Base-by-base conservation (phyloP, 2,329 filamentous ascomycete species). In the Alternaria brassicicola region DNA sequence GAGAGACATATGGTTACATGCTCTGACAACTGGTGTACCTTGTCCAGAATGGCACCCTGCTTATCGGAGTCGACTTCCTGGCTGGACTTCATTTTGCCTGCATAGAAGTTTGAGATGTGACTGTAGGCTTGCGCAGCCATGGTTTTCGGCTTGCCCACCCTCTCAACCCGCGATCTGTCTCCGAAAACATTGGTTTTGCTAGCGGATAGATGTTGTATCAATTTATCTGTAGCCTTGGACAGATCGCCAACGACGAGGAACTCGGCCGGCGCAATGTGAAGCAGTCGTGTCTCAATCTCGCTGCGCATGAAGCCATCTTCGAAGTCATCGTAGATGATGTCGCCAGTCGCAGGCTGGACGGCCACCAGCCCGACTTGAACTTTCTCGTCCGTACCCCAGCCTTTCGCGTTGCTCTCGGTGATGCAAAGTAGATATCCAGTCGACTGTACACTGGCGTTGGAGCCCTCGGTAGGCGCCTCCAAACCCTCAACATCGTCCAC, bases 251-350 rank as follows among this genome's bases (percentile, higher is more conserved):
- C 92, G 42, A 99, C 90, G 30, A 99, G 83, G 61, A 99, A 92
- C 76, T 99, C 95, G 78, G 93, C 97, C 0, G 95, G 95, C 0
- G 94, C 92, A 65, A 99, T 96, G 75, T 99, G 95, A 28, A 99
- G 81, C 25, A 99, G 81, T n/a, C 95, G 84, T 0, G 95, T 99
- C 79, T 99, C 95, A 31, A 99, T 90, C 75, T 99, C 95, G 69
- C 89, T 93, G 47, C 95, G 85, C 94, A 99, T 97, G 79, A 98
- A 98, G 2, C 94, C 93, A 71, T 99, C 95, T 68, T 98, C 92
- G 68, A 99, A 99, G 58, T 89, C 88, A 72, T 99, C 95, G 70
- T 97, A 96, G 55, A 98, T 90, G 68, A 99, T 92, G 75, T 98
- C 94, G 55, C 95, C 95, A 0, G 95, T 99, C 1, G 92, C 91